These are phyloP conservation scores for Westerdykella ornata DNA, from an alignment of 2,329 filamentous ascomycete species.

Conservation along the genomic window DNA sequence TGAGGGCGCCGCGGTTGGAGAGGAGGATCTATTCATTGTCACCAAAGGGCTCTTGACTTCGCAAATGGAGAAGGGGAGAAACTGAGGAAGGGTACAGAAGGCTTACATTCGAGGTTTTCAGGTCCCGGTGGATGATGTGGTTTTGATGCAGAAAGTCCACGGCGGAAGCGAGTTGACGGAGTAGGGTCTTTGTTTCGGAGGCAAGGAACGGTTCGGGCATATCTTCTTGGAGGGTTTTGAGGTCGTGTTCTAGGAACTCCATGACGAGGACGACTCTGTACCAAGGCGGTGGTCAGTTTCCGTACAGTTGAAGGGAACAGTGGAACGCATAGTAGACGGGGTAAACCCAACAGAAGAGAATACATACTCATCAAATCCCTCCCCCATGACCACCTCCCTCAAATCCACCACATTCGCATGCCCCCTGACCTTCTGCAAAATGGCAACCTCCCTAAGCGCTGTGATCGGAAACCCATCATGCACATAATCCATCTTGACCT, in stretches of 20 bases:
- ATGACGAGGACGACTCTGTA: constrained; percentile 86
- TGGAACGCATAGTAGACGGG: neutral
- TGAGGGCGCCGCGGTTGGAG: constrained; percentile 89
- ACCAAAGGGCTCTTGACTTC: neutral
- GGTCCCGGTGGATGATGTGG: constrained; percentile 64
- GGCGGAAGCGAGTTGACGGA: constrained; percentile 74
- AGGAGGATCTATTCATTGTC: constrained; percentile 81
- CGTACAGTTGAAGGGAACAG: neutral
- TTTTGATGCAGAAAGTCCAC: constrained; percentile 78
- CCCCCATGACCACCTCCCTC: constrained; percentile 76
- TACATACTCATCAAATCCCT: constrained; percentile 52
- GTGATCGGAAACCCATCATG: constrained; percentile 86
- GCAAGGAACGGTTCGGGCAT: constrained; percentile 91
- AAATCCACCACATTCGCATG: constrained; percentile 79
- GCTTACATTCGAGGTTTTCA: constrained; percentile 31
- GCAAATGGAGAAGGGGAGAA: neutral
- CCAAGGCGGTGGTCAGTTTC: constrained; percentile 2
- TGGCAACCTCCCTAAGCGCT: constrained; percentile 88
- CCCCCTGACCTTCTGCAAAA: constrained; percentile 63
- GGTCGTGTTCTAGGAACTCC: constrained; percentile 95
- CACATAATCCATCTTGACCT: constrained; percentile 75
- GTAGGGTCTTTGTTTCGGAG: constrained; percentile 85
- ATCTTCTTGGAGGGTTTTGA: constrained; percentile 85
- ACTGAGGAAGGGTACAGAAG: neutral
- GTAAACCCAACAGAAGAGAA: constrained; percentile 7